Base-by-base conservation (phyloP, 768 basidiomycete genomes). In the Holtermannia corniformis region DNA sequence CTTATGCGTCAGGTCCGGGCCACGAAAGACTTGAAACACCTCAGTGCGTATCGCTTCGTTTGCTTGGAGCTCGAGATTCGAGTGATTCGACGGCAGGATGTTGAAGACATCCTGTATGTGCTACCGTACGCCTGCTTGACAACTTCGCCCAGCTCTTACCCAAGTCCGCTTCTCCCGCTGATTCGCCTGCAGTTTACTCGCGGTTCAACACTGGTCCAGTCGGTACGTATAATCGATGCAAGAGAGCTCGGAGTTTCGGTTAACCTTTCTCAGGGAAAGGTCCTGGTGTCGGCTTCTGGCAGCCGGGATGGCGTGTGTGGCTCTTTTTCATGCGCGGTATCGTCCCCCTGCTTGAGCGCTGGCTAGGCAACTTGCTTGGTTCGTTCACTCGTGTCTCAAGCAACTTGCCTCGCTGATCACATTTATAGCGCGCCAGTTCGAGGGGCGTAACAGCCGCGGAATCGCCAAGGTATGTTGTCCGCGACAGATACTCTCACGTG, bases 201-300 rank as follows among this genome's bases (percentile, higher is more conserved):
- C n/a, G n/a, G n/a, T 99, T 99, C 81, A 99, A 99, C 77, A 97
- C 95, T 41, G 95, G 95, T 57, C 95, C 95, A 56, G 95, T 99
- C 46, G 95, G n/a, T n/a, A n/a, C n/a, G n/a, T n/a, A n/a, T n/a
- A n/a, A n/a, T n/a, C n/a, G n/a, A n/a, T n/a, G n/a, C n/a, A n/a
- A n/a, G n/a, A n/a, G n/a, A n/a, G n/a, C n/a, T n/a, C n/a, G n/a
- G n/a, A n/a, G n/a, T n/a, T n/a, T n/a, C n/a, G n/a, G n/a, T n/a
- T n/a, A n/a, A n/a, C n/a, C n/a, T n/a, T n/a, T n/a, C n/a, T n/a
- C n/a, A n/a, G n/a, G 95, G 21, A 99, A 99, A 73, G 95, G 95
- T 61, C 95, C 95, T 46, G 95, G 95, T 61, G 89, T 87, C 67
- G 95, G 95, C 53, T 97, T 99, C 79, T 99, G 95, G 95, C 91